Conservation (phyloP, 2,329 filamentous ascomycete genomes). For the Aspergillus novoparasiticus region DNA sequence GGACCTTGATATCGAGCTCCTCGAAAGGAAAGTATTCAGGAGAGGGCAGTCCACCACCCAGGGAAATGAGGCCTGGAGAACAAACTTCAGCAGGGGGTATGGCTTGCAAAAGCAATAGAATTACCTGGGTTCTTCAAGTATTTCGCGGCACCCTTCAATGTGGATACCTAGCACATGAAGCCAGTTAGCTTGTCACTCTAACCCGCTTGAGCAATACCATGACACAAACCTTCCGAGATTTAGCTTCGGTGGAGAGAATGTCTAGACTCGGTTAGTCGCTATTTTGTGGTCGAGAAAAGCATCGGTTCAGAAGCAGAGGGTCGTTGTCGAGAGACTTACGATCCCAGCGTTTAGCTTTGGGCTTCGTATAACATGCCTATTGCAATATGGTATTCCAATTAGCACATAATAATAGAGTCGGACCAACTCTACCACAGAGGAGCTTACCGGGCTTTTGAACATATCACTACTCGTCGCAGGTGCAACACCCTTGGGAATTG, state of each 20-base stretch:
- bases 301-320: background rate
- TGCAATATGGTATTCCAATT: conserved; percentile 13
- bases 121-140: conserved; percentile 73
- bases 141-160: conserved; percentile 80
- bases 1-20: conserved; percentile 73
- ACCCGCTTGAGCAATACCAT: background rate
- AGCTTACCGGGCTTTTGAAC: conserved; percentile 73
- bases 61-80: conserved; percentile 71
- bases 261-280: conserved; percentile 32
- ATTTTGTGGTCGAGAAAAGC: background rate
- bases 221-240: conserved; percentile 46
- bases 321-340: conserved; percentile 59
- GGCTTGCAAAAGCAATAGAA: background rate
- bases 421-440: background rate
- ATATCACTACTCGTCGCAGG: conserved; percentile 76
- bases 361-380: conserved; percentile 59
- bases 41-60: conserved; percentile 88
- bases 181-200: conserved; percentile 10
- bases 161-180: conserved; percentile 55
- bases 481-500: conserved; percentile 73
- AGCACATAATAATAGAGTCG: background rate
- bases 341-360: conserved; percentile 81
- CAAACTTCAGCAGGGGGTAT: background rate
- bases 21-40: conserved; percentile 92
- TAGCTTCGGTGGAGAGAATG: conserved; percentile 65